Conservation (phyloP, 176 grass and related monocot genomes). For the Triticum monococcum region DNA sequence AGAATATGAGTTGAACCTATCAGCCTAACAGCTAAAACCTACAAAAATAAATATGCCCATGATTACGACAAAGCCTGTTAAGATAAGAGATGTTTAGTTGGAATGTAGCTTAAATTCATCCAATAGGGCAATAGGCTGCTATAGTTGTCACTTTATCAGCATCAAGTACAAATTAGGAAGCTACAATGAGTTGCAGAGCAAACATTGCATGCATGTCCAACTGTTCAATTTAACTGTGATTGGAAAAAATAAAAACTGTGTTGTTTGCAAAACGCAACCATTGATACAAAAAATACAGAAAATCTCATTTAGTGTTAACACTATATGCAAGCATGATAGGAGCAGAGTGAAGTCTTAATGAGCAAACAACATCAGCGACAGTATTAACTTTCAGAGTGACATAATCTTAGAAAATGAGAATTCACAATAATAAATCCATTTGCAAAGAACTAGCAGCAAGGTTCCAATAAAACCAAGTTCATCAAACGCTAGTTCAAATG, state of each 20-base stretch:
- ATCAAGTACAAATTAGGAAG: not conserved
- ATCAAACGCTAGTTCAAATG: not conserved
- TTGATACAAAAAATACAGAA: not conserved
- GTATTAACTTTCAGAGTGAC: not conserved
- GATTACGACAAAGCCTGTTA: not conserved
- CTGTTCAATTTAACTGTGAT: not conserved
- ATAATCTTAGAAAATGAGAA: not conserved
- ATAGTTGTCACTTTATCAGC: not conserved
- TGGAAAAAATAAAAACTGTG: not conserved
- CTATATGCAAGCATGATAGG: slow-evolving; percentile 1
- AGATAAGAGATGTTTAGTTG: not conserved
- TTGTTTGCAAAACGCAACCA: not conserved
- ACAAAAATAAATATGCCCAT: not conserved
- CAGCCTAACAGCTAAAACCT: not conserved
- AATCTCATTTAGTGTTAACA: not conserved
- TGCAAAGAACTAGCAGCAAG: slow-evolving; percentile 4
- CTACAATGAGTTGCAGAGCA: not conserved
- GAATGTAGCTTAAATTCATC: not conserved
- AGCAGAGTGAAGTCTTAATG: slow-evolving; percentile 5
- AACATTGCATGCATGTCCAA: not conserved
- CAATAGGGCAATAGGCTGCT: not conserved
- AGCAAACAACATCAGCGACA: not conserved
- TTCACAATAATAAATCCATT: not conserved
- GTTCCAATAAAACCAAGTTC: not conserved
- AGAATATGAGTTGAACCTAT: not conserved